Base-by-base conservation (phyloP, 2,329 filamentous ascomycete genomes). In the Didymella lethalis region DNA sequence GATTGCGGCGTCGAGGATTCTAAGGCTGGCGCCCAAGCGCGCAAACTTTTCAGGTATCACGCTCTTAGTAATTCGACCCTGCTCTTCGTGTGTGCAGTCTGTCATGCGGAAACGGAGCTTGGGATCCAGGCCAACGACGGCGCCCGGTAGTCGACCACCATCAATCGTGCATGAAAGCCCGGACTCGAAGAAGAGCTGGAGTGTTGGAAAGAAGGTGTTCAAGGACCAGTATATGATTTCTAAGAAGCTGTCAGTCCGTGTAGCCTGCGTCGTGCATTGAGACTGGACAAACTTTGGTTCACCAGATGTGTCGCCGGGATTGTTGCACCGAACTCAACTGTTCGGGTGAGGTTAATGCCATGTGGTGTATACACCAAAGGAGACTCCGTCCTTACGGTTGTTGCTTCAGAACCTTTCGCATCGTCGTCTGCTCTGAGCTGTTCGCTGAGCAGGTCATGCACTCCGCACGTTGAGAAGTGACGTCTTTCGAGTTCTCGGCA, bases 181-280 rank as follows among this genome's bases (percentile, higher is more conserved):
- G 16, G 71, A 75, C 38, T 66, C 67, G 49, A 73, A 73, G 56
- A 72, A 74, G 18, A 74, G 56, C 51, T 74, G 72, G 0, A 75
- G 43, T n/a, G 63, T 63, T 1, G 71, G 64, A 48, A 72, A 72
- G 64, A 74, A 72, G 0, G 66, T 72, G 34, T 71, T 70, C 59
- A 73, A 47, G 7, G 57, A 65, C 70, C 69, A 75, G 44, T 68
- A 62, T 7, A 66, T 36, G 34, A 73, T 72, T 23, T 55, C 70
- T 74, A 40, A 2, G 5, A 7, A 11, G 11, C 28, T 11, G 48
- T 63, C 23, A 62, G 48, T 52, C 14, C 28, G 0, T 16, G 7
- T 40, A 20, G 2, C 29, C 14, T 25, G 7, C 29, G 7, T 26
- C 2, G 14, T 7, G 28, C 16, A 47, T 25, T 6, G 20, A 6